Conservation (phyloP, 768 basidiomycete genomes). For the Steccherinum ochraceum region DNA sequence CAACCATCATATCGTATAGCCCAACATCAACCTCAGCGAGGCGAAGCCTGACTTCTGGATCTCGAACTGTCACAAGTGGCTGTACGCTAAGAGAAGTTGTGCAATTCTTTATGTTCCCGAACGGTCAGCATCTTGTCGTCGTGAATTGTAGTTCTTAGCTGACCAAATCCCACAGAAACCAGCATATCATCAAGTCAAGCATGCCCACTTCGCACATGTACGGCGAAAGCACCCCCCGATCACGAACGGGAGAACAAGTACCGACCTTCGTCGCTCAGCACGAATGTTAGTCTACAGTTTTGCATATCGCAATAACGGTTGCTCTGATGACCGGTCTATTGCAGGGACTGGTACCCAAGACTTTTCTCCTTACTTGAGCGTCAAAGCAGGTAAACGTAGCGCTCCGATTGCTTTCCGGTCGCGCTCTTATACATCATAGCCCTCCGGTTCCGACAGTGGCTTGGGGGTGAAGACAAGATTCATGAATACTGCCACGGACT, state of each 20-base stretch:
- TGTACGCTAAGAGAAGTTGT: conserved; percentile 60
- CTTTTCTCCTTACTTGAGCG: conserved; percentile 42
- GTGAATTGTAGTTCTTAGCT: too few relatives aligned
- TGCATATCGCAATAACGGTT: background rate
- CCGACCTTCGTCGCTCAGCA: conserved; percentile 44
- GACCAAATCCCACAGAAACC: conserved; percentile 37
- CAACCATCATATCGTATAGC: conserved; percentile 6
- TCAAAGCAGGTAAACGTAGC: too few relatives aligned
- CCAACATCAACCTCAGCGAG: conserved; percentile 46
- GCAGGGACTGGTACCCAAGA: conserved; percentile 62
- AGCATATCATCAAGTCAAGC: conserved; percentile 48
- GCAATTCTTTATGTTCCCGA: conserved; percentile 72
- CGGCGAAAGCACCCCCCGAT: conserved; percentile 6
- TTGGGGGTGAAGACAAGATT: conserved; percentile 72
- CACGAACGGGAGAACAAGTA: conserved; percentile 2
- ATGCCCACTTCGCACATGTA: conserved; percentile 52
- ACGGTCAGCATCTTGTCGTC: conserved; percentile 29
- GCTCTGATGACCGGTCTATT: background rate
- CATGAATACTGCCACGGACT: conserved; percentile 61
- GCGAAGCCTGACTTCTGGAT: conserved; percentile 71
- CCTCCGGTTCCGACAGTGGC: conserved; percentile 57
- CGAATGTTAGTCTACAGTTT: conserved; percentile 43
- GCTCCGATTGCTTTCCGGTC: conserved; percentile 34
- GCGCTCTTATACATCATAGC: conserved; percentile 32
- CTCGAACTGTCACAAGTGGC: conserved; percentile 88